phyloP scores from a whole-genome alignment of 306 rosid species.

The Prunus kanzakura region DNA sequence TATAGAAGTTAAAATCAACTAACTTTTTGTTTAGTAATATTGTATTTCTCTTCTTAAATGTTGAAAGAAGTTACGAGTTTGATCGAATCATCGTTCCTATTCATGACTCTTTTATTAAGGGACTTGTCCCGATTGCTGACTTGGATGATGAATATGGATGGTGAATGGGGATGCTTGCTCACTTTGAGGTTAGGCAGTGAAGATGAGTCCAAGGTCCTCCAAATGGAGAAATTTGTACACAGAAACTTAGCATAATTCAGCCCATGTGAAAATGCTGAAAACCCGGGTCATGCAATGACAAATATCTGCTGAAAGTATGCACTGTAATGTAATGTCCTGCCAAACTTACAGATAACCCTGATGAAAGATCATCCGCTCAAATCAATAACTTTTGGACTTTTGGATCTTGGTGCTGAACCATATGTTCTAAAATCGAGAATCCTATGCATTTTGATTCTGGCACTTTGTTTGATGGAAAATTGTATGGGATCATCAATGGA shows the following conservation, averaged over 20 bases:
- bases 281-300: background rate
- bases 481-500: too few relatives aligned
- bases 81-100: too few relatives aligned
- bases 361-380: background rate
- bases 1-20: too few relatives aligned
- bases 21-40: too few relatives aligned
- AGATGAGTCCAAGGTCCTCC: background rate
- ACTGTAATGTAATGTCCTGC: background rate
- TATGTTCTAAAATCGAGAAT: too few relatives aligned
- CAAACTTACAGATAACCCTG: background rate
- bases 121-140: too few relatives aligned
- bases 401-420: too few relatives aligned
- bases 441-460: too few relatives aligned
- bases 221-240: background rate
- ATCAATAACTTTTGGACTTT: background rate
- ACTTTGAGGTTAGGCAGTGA: slow-evolving; percentile 1
- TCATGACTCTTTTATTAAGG: too few relatives aligned
- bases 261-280: background rate
- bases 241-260: background rate
- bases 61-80: too few relatives aligned
- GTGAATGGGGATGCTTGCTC: background rate
- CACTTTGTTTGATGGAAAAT: too few relatives aligned
- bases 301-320: background rate
- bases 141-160: background rate
- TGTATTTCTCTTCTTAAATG: too few relatives aligned